Evolutionary conservation across 1,284 basidiomycete species (phyloP), one percentile per base, ranked within the genome.

Genomic region (Hemileia vastatrix): DNA sequence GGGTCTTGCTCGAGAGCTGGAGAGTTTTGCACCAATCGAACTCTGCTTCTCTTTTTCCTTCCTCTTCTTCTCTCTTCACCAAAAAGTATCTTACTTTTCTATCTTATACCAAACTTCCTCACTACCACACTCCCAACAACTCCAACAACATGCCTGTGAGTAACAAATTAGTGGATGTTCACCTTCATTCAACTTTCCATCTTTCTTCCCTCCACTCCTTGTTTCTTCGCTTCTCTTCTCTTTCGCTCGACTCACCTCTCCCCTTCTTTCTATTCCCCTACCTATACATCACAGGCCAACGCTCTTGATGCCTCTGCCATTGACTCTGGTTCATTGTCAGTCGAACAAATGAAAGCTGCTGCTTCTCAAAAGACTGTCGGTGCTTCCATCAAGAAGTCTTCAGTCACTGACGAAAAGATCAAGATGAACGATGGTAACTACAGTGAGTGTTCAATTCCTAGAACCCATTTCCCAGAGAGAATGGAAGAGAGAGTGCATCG

Each of bases 391-490:
- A 40, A 40, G 27, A 54, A 36, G 52, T 32, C 52, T 32, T 36
- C 32, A 66, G 66, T 73, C 54, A 70, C 70, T 53, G 71, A 70
- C 65, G 70, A 72, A 66, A 70, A 67, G 54, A 65, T 73, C 65
- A 72, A 72, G 67, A 68, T 73, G 54, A 72, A 70, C 70, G 67
- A 67, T 57, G 71, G 71, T 54, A 57, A 64, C 15, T 70, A 70
- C 64, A 72, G 36, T 15, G 36, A 40, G 36, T 40, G 15, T 40
- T 15, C 36, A 11, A 11, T 40, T 40, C 36, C 36, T 40, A 11
- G 36, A 40, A 11, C 36, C 36, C 36, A 11, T 40, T 11, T 40
- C 36, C 36, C 36, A 40, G 11, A 40, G 36, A 40, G 36, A 11
- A 11, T 40, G 36, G 36, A 40, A 40, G 36, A 11, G 15, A 15